Conservation (phyloP, 2,329 filamentous ascomycete genomes). For the Fusarium chaquense region DNA sequence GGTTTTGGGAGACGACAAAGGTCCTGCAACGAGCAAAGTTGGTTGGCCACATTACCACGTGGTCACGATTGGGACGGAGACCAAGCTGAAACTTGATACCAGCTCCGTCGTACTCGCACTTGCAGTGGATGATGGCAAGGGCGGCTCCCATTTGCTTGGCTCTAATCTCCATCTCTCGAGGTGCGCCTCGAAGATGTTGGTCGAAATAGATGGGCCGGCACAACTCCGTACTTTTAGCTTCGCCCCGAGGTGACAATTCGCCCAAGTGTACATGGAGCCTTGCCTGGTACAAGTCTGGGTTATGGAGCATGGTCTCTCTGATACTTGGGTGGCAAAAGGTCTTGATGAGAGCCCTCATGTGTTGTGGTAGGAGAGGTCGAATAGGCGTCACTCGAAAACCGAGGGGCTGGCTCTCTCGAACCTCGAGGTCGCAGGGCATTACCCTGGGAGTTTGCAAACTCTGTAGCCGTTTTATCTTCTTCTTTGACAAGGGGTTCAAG, state of each 20-base stretch:
- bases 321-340: conserved; percentile 3
- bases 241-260: neutral
- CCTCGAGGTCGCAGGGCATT: too few relatives aligned
- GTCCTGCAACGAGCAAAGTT: conserved; percentile 40
- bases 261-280: conserved; percentile 27
- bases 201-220: conserved; percentile 41
- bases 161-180: neutral
- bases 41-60: conserved; percentile 38
- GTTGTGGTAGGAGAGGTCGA: neutral
- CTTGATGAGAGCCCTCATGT: conserved; percentile 3
- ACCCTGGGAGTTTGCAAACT: too few relatives aligned
- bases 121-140: conserved; percentile 46
- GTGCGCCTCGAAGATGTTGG: conserved; percentile 30
- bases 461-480: too few relatives aligned
- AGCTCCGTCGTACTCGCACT: conserved; percentile 37
- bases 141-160: conserved; percentile 34
- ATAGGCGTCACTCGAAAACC: conserved; percentile 20
- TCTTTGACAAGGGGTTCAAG: too few relatives aligned
- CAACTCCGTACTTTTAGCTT: neutral
- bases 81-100: conserved; percentile 44
- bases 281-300: conserved; percentile 2
- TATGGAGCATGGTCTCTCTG: neutral
- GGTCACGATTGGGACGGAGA: neutral
- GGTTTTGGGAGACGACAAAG: neutral
- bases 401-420: neutral